Conservation (phyloP, 1,284 basidiomycete genomes). For the Trichosporon inkin region DNA sequence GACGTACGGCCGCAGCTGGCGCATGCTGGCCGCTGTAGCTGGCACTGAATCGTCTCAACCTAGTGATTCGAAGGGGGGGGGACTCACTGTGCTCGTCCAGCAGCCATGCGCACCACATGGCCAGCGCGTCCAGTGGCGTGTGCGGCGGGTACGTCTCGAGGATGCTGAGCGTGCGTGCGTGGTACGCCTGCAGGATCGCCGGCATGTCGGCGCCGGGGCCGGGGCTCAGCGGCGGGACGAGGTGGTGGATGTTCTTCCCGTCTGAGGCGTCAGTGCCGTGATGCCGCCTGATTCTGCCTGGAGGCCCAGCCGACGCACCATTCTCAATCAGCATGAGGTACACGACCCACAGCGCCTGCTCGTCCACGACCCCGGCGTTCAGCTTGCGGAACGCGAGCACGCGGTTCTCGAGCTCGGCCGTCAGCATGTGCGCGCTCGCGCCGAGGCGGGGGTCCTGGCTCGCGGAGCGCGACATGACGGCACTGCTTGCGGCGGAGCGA, state of each 20-base stretch:
- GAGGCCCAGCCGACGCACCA: constrained; percentile 34
- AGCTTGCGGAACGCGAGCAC: constrained; percentile 33
- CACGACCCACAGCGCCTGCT: constrained; percentile 56
- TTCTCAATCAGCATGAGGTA: constrained; percentile 69
- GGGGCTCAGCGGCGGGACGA: constrained; percentile 52
- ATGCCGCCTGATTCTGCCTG: not conserved
- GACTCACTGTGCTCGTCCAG: constrained; percentile 44
- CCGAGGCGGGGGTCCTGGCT: not conserved
- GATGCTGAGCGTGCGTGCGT: constrained; percentile 9
- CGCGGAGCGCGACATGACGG: not conserved
- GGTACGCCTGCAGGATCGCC: constrained; percentile 5
- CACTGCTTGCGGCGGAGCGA: not conserved
- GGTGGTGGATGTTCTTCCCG: constrained; percentile 63
- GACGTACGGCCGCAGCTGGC: constrained; percentile 45
- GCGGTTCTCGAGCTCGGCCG: constrained; percentile 39
- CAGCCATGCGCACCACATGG: constrained; percentile 53
- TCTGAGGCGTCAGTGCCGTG: constrained; percentile 46
- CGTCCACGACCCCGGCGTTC: constrained; percentile 23
- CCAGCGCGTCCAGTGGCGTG: constrained; percentile 46
- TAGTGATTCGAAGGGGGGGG: not conserved
- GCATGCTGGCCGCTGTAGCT: not conserved
- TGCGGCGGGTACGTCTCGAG: constrained; percentile 47
- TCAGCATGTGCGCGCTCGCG: not conserved
- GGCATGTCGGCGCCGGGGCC: constrained; percentile 28
- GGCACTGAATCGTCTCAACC: not conserved